Evolutionary conservation across 139 green algal species (phyloP).

Genomic region (Zygnema circumcarinatum): DNA sequence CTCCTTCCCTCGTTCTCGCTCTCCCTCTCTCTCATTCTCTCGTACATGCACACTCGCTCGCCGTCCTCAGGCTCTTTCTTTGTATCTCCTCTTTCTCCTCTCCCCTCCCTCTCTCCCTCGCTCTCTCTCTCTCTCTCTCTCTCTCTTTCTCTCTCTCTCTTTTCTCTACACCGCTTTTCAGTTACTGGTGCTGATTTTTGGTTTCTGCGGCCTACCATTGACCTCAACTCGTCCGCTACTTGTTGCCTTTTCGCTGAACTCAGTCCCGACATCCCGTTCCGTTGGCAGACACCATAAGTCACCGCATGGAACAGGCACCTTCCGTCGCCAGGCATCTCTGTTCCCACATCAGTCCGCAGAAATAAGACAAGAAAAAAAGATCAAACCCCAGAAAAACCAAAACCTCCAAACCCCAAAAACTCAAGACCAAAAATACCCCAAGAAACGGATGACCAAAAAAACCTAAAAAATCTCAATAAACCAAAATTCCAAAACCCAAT

Average conservation of each 20-base stretch:
- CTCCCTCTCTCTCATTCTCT: too few relatives aligned
- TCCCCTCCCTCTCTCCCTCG: too few relatives aligned
- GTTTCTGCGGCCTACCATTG: slow-evolving; percentile 41
- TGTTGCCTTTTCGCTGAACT: not conserved
- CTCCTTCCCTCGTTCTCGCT: too few relatives aligned
- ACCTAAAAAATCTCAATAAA: not conserved
- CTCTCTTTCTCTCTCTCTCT: too few relatives aligned
- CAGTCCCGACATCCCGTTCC: not conserved
- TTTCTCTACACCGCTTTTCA: too few relatives aligned
- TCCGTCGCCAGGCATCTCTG: slow-evolving; percentile 52
- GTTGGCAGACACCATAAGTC: slow-evolving; percentile 39
- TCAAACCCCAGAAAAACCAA: not conserved
- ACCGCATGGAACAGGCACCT: slow-evolving; percentile 54
- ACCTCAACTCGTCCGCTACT: slow-evolving; percentile 45
- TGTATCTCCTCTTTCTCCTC: too few relatives aligned
- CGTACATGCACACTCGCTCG: not conserved
- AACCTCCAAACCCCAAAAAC: not conserved
- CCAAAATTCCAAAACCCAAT: not conserved
- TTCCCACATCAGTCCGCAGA: not conserved
- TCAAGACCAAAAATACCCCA: not conserved
- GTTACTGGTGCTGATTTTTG: too few relatives aligned
- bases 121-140: too few relatives aligned
- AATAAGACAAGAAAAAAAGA: slow-evolving; percentile 3
- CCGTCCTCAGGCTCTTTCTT: too few relatives aligned
- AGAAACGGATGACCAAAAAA: not conserved